Evolutionary conservation across 805 yeast species (phyloP), one percentile per base, ranked within the genome.

Genomic region (Zygoascus tannicola): DNA sequence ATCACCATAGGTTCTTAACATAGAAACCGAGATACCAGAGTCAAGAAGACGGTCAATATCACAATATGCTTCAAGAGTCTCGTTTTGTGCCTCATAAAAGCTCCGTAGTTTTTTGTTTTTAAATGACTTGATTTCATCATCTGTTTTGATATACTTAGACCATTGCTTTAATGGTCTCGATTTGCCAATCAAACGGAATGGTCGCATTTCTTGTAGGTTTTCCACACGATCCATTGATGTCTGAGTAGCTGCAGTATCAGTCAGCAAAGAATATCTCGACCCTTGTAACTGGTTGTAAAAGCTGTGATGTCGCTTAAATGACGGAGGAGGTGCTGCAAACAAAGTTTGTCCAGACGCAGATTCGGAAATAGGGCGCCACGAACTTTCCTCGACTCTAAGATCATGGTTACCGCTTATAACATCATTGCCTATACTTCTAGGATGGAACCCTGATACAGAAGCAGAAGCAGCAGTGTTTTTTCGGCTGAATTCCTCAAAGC

Each of bases 1-100:
- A 23, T 64, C 67, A 3, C 74, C 76, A 53, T 83, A 82, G 41
- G 73, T 76, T 38, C 74, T 67, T 41, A 84, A 68, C 78, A 83
- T 78, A 36, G 73, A 67, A 47, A 71, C 69, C 50, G 79, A 83
- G 45, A 83, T 70, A 1, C 87, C 87, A 3, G 85, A 74, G 55
- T 81, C 92, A 38, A 83, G 66, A 41, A 82, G 64, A 41, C 67
- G 65, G 56, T 83, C 94, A 21, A 83, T 75, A 46, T 75, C 81
- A 32, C 59, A 58, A 53, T 74, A 80, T 43, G 75, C 65, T 20
- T 70, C 73, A 42, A 82, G 75, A 42, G 78, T 56, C 35, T 68
- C 74, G 57, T 83, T 83, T 60, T 82, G 90, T 2, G 63, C 56
- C 35, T 60, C 59, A 60, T 84, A 83, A 58, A 64, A 81, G 16